Evolutionary conservation across 495 filamentous ascomycete species (phyloP).

Genomic region (Penicillium angulare): DNA sequence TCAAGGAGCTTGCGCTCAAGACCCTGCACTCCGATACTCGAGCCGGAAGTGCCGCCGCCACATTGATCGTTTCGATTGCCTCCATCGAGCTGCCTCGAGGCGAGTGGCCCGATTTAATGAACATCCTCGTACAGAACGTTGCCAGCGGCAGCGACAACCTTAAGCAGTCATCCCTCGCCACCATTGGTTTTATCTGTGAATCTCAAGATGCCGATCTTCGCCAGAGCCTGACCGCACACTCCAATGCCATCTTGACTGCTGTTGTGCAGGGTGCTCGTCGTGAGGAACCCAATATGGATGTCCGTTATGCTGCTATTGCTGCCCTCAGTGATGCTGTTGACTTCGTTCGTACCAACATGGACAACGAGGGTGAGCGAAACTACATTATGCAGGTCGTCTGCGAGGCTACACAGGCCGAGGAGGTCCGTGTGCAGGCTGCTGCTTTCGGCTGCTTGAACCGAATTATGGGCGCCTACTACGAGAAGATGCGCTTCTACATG

Average conservation of each 20-base stretch:
- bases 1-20: constrained; percentile 84
- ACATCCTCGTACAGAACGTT: constrained; percentile 83
- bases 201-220: constrained; percentile 85
- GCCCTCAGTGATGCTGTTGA: constrained; percentile 96
- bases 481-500: constrained; percentile 99
- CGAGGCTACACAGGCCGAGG: constrained; percentile 91
- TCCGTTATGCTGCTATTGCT: constrained; percentile 86
- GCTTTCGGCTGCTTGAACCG: constrained; percentile 96
- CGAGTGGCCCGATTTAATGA: constrained; percentile 96
- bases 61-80: constrained; percentile 93
- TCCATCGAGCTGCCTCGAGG: constrained; percentile 89
- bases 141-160: constrained; percentile 78
- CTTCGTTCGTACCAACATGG: constrained; percentile 96
- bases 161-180: constrained; percentile 90
- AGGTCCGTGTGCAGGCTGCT: constrained; percentile 87
- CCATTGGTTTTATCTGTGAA: constrained; percentile 98
- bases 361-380: constrained; percentile 97
- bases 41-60: constrained; percentile 85
- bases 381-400: constrained; percentile 99
- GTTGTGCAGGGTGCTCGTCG: constrained; percentile 97
- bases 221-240: constrained; percentile 76
- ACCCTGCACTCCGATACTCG: constrained; percentile 78
- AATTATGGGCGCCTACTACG: constrained; percentile 97
- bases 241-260: constrained; percentile 95
- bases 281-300: constrained; percentile 86